These are phyloP conservation scores for Ramaria sp. DNA, from an alignment of 768 basidiomycete species.

Conservation along the genomic window DNA sequence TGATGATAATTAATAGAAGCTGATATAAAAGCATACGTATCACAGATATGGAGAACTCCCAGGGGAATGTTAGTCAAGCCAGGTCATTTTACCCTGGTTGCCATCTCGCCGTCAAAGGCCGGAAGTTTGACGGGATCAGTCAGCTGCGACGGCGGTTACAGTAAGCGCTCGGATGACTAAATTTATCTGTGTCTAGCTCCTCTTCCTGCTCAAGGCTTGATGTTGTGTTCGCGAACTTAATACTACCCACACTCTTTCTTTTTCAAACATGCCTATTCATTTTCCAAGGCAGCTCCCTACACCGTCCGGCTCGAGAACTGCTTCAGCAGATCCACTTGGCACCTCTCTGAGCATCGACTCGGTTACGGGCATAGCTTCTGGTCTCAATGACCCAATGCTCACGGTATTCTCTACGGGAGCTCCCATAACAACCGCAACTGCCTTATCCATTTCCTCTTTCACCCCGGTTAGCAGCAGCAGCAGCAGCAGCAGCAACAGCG, in stretches of 20 bases:
- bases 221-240: background rate
- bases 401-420: background rate
- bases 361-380: background rate
- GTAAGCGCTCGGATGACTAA: no score
- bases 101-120: no score
- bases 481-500: background rate
- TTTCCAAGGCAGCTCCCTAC: background rate
- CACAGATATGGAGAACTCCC: no score
- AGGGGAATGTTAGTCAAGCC: no score
- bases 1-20: no score
- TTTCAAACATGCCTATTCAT: background rate
- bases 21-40: no score
- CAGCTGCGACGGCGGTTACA: no score
- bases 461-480: background rate
- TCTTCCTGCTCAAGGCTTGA: background rate
- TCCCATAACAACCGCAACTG: background rate
- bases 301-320: background rate
- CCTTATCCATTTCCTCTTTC: background rate
- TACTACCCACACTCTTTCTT: background rate
- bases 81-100: no score
- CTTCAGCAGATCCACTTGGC: background rate
- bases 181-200: no score
- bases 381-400: background rate
- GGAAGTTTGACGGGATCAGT: no score
- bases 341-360: background rate